Evolutionary conservation across 345 rosid genomes (phyloP).

Genomic region (Camelina hispida): DNA sequence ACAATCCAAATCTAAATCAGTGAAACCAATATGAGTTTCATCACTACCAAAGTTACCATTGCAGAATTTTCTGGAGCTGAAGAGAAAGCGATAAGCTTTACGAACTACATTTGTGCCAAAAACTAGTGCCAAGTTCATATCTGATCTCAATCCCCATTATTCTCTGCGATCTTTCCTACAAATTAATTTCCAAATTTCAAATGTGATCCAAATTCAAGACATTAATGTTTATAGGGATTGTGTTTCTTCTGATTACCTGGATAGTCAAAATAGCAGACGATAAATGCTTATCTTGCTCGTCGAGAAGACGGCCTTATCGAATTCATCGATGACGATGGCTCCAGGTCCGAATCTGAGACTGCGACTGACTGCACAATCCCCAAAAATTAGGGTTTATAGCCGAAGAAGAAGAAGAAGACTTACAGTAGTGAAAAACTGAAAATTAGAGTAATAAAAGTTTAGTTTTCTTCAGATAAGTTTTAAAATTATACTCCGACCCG

Average conservation of each 20-base stretch:
- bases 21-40: conserved; percentile 50
- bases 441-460: background rate
- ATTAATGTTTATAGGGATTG: background rate
- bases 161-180: conserved; percentile 42
- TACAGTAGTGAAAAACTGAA: background rate
- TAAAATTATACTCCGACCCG: background rate
- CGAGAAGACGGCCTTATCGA: conserved; percentile 11
- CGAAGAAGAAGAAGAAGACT: conserved; percentile 13
- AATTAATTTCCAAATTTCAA: no score
- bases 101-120: conserved; percentile 53
- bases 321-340: conserved; percentile 30
- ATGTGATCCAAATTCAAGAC: conserved; percentile 3
- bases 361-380: conserved; percentile 17
- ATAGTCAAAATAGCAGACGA: conserved; percentile 6
- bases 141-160: conserved; percentile 53
- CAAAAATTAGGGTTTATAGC: conserved; percentile 38
- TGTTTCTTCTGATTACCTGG: conserved; percentile 22
- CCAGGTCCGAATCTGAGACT: conserved; percentile 11
- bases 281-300: conserved; percentile 23
- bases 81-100: conserved; percentile 43
- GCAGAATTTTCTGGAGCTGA: conserved; percentile 53
- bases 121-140: conserved; percentile 57
- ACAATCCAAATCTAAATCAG: conserved; percentile 42
- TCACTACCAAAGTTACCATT: conserved; percentile 45
- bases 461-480: background rate